Evolutionary conservation across 1,284 basidiomycete genomes (phyloP).

Genomic region (Irpex lacteus): DNA sequence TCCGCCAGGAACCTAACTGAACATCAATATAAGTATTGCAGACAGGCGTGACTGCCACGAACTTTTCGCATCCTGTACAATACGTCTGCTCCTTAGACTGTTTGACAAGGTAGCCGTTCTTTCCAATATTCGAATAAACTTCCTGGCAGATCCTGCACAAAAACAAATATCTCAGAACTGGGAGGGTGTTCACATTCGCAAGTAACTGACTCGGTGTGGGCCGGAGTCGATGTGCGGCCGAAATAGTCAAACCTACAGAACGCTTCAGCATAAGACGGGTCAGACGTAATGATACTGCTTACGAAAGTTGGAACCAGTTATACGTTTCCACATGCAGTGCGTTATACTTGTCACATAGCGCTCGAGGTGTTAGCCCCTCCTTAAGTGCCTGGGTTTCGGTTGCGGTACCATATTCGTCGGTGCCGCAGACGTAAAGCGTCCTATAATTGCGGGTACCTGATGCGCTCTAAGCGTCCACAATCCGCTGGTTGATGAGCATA

Average conservation of each 20-base stretch:
- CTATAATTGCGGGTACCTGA: conserved; percentile 73
- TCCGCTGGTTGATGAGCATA: neutral
- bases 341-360: conserved; percentile 94
- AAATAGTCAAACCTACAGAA: conserved; percentile 89
- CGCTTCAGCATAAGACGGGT: conserved; percentile 12
- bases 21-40: neutral
- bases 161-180: neutral
- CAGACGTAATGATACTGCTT: conserved; percentile 20
- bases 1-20: conserved; percentile 83
- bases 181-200: neutral
- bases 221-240: conserved; percentile 89
- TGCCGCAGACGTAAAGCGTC: conserved; percentile 90
- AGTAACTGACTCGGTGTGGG: conserved; percentile 80
- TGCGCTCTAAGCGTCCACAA: neutral
- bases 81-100: conserved; percentile 91
- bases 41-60: conserved; percentile 18
- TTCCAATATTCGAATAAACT: conserved; percentile 81
- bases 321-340: conserved; percentile 91
- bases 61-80: conserved; percentile 89
- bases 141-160: conserved; percentile 78
- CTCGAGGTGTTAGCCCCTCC: conserved; percentile 84
- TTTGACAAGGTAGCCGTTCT: conserved; percentile 74
- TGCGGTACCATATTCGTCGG: conserved; percentile 98
- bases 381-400: conserved; percentile 98
- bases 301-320: conserved; percentile 92